Base-by-base conservation (phyloP, 2,329 filamentous ascomycete species). In the Penicillium brevicompactum region DNA sequence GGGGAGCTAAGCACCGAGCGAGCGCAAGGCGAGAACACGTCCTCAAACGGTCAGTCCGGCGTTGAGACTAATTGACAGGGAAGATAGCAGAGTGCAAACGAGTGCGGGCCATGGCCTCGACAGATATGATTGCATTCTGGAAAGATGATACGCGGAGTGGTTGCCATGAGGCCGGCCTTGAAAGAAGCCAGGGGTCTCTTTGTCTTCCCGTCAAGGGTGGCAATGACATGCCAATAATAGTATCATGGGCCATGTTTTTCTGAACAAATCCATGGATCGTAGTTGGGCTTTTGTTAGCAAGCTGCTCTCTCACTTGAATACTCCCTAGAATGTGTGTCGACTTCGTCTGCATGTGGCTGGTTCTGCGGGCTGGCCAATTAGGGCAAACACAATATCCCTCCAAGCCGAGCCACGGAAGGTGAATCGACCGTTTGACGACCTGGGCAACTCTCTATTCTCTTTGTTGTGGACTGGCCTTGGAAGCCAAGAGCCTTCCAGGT, bases 191-290 rank as follows among this genome's bases (percentile, higher is more conserved):
- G 18, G 16, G n/a, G 8, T 30, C 27, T 45, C 47, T 51, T 51
- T 54, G 52, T 54, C 49, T 13, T 32, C 6, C 21, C 22, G 10
- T 21, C 40, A 21, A 30, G 24, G 31, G 32, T 24, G 51, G 24
- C 41, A 34, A n/a, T 42, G 32, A 13, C 7, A 41, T 51, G 18
- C 42, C 41, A 51, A 41, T 31, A 27, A 40, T 54, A 54, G 47
- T 41, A 44, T 5, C 16, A 45, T 47, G 7, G 16, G 31, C 31
- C 34, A 37, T n/a, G 13, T 16, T n/a, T 37, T 34, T 4, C 31
- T 11, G 34, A 37, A 37, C n/a, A n/a, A 37, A 37, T 18, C 18
- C 18, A 18, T 18, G 18, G 18, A 18, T 14, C 34, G 31, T 34
- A 10, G 31, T 41, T 34, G 32, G 13, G 24, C 37, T 42, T 14